Evolutionary conservation across 352 stramenopile species (phyloP), one percentile per base, ranked within the genome.

Genomic region (Peronospora belbahrii): DNA sequence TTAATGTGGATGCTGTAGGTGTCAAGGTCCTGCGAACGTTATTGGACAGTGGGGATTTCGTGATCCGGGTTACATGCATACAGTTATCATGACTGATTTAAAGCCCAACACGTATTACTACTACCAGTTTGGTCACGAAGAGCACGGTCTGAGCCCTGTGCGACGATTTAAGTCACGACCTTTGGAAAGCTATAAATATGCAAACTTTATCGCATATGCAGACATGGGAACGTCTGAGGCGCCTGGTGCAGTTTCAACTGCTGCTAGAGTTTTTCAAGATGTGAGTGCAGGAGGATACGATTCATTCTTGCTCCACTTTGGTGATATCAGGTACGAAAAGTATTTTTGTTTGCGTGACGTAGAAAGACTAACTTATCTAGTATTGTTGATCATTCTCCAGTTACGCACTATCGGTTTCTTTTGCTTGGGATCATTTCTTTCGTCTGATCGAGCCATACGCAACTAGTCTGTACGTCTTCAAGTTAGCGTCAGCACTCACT

Each of bases 391-490:
- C 15, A 30, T 39, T 39, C 33, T 35, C 28, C 25, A 88, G 77
- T 41, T 88, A 86, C 53, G 74, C 77, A n/a, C 65, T 70, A 42
- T 75, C 70, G 2, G 52, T 73, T 25, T 74, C 66, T 25, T 68
- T 62, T 17, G 51, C 85, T 36, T 89, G 78, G 78, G 78, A 89
- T 30, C 67, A 73, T 22, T 89, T 84, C 50, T 86, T 89, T 36
- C 70, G 78, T 39, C 42, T 86, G 19, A 85, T 87, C 23, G 73
- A 87, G 30, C 68, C 73, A 2, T 71, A 77, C 30, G 74, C 74
- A 10, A 86, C 74, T 6, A 70, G 70, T 48, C 42, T 85, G 74
- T 85, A 64, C 38, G 71, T 47, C 9, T 45, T 2, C 18, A 35
- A n/a, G 31, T 35, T 28, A 6, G 20, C 32, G 1, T 15, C 2